phyloP scores from a whole-genome alignment of 202 grass and related monocot species.

The Musa balbisiana region DNA sequence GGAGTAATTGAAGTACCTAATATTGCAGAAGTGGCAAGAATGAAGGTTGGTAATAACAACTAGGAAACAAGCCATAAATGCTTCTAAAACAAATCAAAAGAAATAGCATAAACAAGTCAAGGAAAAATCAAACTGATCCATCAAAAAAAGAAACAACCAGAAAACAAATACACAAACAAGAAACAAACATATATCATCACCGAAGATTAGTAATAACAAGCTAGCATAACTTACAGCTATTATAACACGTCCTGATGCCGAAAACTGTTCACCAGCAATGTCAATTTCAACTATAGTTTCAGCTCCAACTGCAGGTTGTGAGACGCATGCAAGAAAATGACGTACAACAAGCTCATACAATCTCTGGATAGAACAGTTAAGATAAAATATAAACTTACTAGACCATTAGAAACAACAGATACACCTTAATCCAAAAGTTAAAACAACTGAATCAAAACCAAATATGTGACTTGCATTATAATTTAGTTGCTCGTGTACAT shows the following conservation, averaged over 20 bases:
- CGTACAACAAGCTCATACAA: constrained; percentile 92
- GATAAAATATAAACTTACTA: neutral
- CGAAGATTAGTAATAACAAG: neutral
- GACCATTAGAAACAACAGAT: neutral
- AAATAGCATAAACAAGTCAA: neutral
- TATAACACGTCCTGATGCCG: constrained; percentile 68
- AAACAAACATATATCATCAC: neutral
- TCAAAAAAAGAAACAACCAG: neutral
- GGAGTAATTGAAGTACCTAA: neutral
- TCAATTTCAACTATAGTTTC: constrained; percentile 85
- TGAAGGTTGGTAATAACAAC: neutral
- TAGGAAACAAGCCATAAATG: neutral
- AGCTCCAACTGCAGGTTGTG: constrained; percentile 88
- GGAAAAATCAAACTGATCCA: neutral
- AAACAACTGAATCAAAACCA: neutral
- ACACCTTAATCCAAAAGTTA: constrained; percentile 10
- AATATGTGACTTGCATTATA: neutral
- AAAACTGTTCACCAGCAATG: constrained; percentile 82
- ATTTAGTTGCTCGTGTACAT: constrained; percentile 14
- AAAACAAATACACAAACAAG: neutral
- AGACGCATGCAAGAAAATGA: constrained; percentile 97
- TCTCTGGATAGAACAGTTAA: constrained; percentile 45
- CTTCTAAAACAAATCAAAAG: neutral
- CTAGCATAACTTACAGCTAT: constrained; percentile 50
- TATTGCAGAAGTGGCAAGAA: neutral